Conservation (phyloP, 2,329 filamentous ascomycete genomes). For the Dryadomyces sulphureus region DNA sequence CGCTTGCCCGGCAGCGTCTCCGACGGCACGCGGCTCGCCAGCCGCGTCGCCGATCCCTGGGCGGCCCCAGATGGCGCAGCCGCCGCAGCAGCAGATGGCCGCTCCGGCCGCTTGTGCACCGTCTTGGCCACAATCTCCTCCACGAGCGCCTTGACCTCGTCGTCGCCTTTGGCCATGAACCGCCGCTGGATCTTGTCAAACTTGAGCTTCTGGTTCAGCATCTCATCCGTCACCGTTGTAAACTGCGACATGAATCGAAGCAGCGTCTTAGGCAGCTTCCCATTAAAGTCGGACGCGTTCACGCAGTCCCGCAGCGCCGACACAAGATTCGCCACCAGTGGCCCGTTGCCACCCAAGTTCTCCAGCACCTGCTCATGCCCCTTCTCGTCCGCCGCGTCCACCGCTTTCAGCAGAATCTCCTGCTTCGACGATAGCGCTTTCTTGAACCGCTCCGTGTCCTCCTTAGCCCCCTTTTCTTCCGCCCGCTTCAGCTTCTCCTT, state of each 20-base stretch:
- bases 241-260: constrained; percentile 46
- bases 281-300: constrained; percentile 35
- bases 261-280: constrained; percentile 38
- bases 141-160: constrained; percentile 46
- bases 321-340: constrained; percentile 38
- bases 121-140: constrained; percentile 29
- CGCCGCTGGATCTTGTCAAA: constrained; percentile 49
- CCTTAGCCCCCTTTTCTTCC: constrained; percentile 22
- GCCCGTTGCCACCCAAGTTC: constrained; percentile 42
- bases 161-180: constrained; percentile 50
- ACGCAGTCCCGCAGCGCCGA: constrained; percentile 39
- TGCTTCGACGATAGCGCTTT: constrained; percentile 28
- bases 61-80: neutral
- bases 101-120: constrained; percentile 20
- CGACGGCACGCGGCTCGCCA: constrained; percentile 11
- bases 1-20: constrained; percentile 19
- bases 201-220: constrained; percentile 46
- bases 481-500: constrained; percentile 28
- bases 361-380: constrained; percentile 41
- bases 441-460: constrained; percentile 23
- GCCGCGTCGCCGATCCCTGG: neutral
- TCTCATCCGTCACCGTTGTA: constrained; percentile 45
- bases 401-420: constrained; percentile 32
- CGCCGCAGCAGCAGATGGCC: neutral
- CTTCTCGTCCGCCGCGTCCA: constrained; percentile 38